These are phyloP conservation scores for Colletotrichum agaves DNA, from an alignment of 2,329 filamentous ascomycete genomes.

Conservation along the genomic window DNA sequence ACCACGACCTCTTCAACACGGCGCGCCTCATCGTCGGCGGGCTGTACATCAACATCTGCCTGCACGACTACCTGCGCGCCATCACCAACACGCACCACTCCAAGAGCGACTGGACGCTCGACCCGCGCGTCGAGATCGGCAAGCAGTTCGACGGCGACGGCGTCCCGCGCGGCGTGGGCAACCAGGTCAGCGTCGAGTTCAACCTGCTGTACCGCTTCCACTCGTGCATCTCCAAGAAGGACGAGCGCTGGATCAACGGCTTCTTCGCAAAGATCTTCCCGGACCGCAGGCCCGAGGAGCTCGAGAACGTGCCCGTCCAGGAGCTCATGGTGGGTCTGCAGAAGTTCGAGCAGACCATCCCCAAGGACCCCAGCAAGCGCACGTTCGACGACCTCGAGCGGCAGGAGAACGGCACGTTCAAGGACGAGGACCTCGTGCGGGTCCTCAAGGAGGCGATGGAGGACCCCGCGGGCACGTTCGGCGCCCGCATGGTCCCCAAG, in stretches of 20 bases:
- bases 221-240: conserved; percentile 67
- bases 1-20: conserved; percentile 84
- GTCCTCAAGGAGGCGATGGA: conserved; percentile 69
- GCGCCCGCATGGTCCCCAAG: conserved; percentile 67
- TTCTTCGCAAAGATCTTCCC: conserved; percentile 60
- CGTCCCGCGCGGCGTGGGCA: conserved; percentile 67
- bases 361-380: conserved; percentile 56
- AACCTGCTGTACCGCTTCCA: conserved; percentile 76
- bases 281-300: conserved; percentile 43
- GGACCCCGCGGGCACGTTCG: conserved; percentile 69
- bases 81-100: conserved; percentile 70
- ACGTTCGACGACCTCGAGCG: conserved; percentile 61
- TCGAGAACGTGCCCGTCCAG: conserved; percentile 46
- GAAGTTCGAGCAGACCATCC: conserved; percentile 52
- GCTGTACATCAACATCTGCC: conserved; percentile 81
- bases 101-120: conserved; percentile 69
- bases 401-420: conserved; percentile 61
- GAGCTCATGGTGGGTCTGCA: conserved; percentile 47
- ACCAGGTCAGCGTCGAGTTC: conserved; percentile 76
- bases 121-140: conserved; percentile 69
- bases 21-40: conserved; percentile 78
- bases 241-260: conserved; percentile 70
- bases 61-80: conserved; percentile 70
- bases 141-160: conserved; percentile 57
- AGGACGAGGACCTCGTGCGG: conserved; percentile 66